These are phyloP conservation scores for Moesziomyces sp. DNA, from an alignment of 1,284 basidiomycete species.

Conservation along the genomic window DNA sequence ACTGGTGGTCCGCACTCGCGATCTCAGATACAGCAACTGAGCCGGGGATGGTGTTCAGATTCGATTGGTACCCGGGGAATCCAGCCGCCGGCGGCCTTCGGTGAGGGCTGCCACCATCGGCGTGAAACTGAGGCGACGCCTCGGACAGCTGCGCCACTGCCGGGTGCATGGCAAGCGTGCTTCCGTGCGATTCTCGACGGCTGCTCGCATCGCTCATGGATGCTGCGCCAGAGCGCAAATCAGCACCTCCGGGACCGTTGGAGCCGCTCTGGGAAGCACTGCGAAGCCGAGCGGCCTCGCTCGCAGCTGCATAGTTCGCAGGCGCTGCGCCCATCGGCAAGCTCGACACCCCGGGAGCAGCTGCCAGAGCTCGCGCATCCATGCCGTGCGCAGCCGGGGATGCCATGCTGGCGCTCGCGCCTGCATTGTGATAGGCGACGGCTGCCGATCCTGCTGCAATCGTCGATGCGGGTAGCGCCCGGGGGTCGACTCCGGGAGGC, in stretches of 20 bases:
- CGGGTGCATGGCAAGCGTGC: conserved; percentile 13
- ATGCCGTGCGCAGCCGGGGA: background rate
- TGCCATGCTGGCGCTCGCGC: conserved; percentile 3
- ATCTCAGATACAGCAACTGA: conserved; percentile 25
- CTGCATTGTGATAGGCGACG: conserved; percentile 15
- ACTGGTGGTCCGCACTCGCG: conserved; percentile 22
- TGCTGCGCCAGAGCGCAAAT: conserved; percentile 14
- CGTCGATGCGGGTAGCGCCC: conserved; percentile 2
- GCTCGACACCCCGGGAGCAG: conserved; percentile 7
- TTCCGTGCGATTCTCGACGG: conserved; percentile 21
- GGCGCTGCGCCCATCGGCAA: conserved; percentile 27
- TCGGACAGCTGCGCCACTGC: conserved; percentile 7
- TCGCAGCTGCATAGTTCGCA: conserved; percentile 17
- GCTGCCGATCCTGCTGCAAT: conserved; percentile 20
- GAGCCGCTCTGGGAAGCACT: conserved; percentile 6
- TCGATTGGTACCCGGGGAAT: conserved; percentile 13
- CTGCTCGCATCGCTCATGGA: conserved; percentile 10
- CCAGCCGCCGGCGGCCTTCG: conserved; percentile 22
- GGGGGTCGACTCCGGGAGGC: conserved; percentile 22
- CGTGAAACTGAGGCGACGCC: conserved; percentile 4
- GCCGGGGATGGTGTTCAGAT: conserved; percentile 31
- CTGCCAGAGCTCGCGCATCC: conserved; percentile 6
- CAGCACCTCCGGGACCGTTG: background rate
- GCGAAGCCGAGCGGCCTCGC: conserved; percentile 23
- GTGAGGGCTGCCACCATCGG: conserved; percentile 9